Conservation (phyloP, 768 basidiomycete species). For the Leccinellum albellum region DNA sequence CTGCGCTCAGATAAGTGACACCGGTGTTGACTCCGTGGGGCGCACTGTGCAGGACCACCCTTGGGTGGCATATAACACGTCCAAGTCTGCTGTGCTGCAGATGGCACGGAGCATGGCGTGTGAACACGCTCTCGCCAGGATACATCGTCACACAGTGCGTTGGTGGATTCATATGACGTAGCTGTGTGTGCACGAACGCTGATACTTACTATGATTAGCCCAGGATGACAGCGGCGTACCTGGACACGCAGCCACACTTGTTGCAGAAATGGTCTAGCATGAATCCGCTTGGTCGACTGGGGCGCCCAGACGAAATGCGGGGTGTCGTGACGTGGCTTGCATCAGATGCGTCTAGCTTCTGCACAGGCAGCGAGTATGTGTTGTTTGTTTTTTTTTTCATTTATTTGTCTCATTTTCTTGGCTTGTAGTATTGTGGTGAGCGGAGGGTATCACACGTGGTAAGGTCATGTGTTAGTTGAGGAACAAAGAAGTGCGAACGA, state of each 20-base stretch:
- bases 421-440: conserved; percentile 27
- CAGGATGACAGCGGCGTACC: conserved; percentile 73
- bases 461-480: not conserved
- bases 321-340: conserved; percentile 72
- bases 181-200: too few species aligned
- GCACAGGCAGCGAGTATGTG: conserved; percentile 79
- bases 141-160: conserved; percentile 68
- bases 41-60: conserved; percentile 66
- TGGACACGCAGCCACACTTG: conserved; percentile 62
- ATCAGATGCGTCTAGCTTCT: conserved; percentile 72
- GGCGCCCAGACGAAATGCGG: conserved; percentile 67
- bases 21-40: too few species aligned
- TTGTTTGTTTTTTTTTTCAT: not conserved
- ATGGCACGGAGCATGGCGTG: conserved; percentile 83
- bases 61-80: conserved; percentile 74
- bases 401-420: not conserved
- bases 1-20: not conserved
- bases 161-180: conserved; percentile 21
- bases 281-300: conserved; percentile 70
- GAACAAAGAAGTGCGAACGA: not conserved
- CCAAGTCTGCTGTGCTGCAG: conserved; percentile 77
- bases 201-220: conserved; percentile 8
- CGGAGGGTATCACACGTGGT: conserved; percentile 33
- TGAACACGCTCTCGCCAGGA: conserved; percentile 70
- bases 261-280: conserved; percentile 61